phyloP scores from a whole-genome alignment of 2,329 filamentous ascomycete species.

The Pleomassaria siparia region DNA sequence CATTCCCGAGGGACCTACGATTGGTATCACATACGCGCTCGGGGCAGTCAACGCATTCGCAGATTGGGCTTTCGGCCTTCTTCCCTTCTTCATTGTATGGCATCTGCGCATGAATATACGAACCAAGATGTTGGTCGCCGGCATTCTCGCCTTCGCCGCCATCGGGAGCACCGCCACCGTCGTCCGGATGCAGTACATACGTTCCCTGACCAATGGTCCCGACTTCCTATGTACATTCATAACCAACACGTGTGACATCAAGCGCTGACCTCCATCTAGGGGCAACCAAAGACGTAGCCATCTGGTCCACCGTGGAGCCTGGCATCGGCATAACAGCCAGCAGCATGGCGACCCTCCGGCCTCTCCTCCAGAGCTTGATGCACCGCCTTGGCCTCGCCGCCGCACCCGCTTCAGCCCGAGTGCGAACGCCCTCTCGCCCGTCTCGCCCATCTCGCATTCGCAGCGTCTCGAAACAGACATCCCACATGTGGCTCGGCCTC shows the following conservation, averaged over 20 bases:
- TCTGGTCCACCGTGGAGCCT: slow-evolving; percentile 40
- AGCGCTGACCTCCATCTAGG: slow-evolving; percentile 12
- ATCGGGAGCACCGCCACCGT: slow-evolving; percentile 56
- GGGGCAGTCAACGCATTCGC: slow-evolving; percentile 31
- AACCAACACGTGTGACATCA: neutral
- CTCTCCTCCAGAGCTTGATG: slow-evolving; percentile 44
- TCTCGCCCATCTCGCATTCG: too few relatives aligned
- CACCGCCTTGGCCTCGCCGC: slow-evolving; percentile 22
- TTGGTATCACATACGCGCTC: slow-evolving; percentile 51
- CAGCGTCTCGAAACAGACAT: slow-evolving; percentile 2
- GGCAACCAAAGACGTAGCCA: slow-evolving; percentile 47
- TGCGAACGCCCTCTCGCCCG: neutral
- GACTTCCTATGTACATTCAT: slow-evolving; percentile 44
- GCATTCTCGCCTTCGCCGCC: slow-evolving; percentile 54
- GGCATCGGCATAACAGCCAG: slow-evolving; percentile 48
- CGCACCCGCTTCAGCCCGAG: slow-evolving; percentile 14
- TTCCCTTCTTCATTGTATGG: slow-evolving; percentile 55
- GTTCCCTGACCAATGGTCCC: slow-evolving; percentile 42
- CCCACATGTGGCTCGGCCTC: slow-evolving; percentile 10
- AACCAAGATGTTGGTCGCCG: slow-evolving; percentile 55
- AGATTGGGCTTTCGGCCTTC: slow-evolving; percentile 37
- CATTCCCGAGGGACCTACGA: slow-evolving; percentile 49
- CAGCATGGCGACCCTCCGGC: slow-evolving; percentile 52
- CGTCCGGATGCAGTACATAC: slow-evolving; percentile 49
- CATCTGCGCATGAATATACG: slow-evolving; percentile 55